Evolutionary conservation across 2,329 filamentous ascomycete species (phyloP).

Genomic region (Fusarium anthophilum): DNA sequence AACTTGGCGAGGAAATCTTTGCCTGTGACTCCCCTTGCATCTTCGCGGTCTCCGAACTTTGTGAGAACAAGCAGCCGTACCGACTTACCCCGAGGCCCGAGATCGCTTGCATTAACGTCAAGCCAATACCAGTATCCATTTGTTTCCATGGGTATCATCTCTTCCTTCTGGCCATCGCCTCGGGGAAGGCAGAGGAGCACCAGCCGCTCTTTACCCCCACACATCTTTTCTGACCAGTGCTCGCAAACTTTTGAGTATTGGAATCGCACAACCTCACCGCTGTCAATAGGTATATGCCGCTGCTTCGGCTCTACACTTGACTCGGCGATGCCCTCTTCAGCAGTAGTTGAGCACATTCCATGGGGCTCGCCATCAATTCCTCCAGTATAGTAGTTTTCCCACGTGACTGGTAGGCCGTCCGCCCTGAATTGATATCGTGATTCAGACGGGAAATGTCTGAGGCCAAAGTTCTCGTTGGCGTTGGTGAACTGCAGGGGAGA

Average conservation of each 20-base stretch:
- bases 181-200: conserved; percentile 76
- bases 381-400: conserved; percentile 84
- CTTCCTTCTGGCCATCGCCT: conserved; percentile 71
- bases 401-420: conserved; percentile 74
- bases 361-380: conserved; percentile 60
- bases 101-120: conserved; percentile 72
- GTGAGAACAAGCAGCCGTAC: conserved; percentile 71
- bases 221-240: conserved; percentile 80
- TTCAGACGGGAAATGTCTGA: conserved; percentile 80
- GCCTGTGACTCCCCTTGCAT: conserved; percentile 60
- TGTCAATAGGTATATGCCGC: conserved; percentile 67
- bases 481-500: conserved; percentile 67
- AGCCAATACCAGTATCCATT: conserved; percentile 84
- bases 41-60: conserved; percentile 57
- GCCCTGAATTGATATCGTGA: conserved; percentile 75
- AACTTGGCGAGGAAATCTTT: conserved; percentile 56
- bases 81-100: conserved; percentile 76
- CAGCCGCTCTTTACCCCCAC: conserved; percentile 74
- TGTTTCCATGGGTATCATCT: conserved; percentile 77
- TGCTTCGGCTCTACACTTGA: conserved; percentile 66
- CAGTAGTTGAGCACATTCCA: conserved; percentile 55
- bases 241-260: conserved; percentile 81
- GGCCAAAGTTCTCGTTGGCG: conserved; percentile 82
- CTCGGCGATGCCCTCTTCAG: conserved; percentile 62
- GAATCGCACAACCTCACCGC: conserved; percentile 72